phyloP scores from a whole-genome alignment of 23 red algal genomes.

The Gracilaria caudata region DNA sequence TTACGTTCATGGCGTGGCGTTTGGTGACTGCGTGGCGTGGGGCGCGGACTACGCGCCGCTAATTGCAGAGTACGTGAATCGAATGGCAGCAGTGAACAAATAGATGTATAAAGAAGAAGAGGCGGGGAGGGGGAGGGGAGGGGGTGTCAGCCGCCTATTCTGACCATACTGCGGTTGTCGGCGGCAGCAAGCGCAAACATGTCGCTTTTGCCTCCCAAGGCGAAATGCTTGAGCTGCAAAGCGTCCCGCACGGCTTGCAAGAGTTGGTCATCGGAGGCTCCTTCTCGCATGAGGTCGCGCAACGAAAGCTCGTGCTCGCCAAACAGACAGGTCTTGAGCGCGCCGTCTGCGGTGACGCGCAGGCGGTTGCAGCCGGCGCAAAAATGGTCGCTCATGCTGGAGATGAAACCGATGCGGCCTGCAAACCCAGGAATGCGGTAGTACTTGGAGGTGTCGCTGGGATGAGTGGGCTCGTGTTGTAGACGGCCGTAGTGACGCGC shows the following conservation, averaged over 20 bases:
- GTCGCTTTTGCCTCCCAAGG: slow-evolving; percentile 75
- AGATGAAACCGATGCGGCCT: slow-evolving; percentile 92
- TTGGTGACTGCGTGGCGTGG: slow-evolving; percentile 97
- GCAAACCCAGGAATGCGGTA: slow-evolving; percentile 67
- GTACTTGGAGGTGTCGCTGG: slow-evolving; percentile 83
- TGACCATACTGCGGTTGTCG: slow-evolving; percentile 80
- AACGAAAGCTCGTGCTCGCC: slow-evolving; percentile 77
- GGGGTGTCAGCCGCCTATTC: slow-evolving; percentile 68
- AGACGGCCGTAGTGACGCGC: slow-evolving; percentile 25
- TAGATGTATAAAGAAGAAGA: neutral
- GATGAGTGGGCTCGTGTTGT: slow-evolving; percentile 19
- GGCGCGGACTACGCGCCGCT: slow-evolving; percentile 67
- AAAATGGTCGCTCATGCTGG: slow-evolving; percentile 93
- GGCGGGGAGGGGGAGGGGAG: neutral
- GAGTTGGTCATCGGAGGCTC: slow-evolving; percentile 71
- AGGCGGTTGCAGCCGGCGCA: slow-evolving; percentile 95
- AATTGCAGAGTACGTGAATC: slow-evolving; percentile 31
- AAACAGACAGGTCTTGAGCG: slow-evolving; percentile 90
- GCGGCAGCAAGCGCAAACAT: slow-evolving; percentile 50
- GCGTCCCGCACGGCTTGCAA: slow-evolving; percentile 42
- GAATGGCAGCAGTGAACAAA: neutral
- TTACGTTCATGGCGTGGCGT: slow-evolving; percentile 87
- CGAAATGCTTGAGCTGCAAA: slow-evolving; percentile 75
- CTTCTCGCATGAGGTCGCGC: slow-evolving; percentile 72
- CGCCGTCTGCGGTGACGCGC: slow-evolving; percentile 88